Conservation (phyloP, 2,329 filamentous ascomycete species). For the Podosphaera aphanis region DNA sequence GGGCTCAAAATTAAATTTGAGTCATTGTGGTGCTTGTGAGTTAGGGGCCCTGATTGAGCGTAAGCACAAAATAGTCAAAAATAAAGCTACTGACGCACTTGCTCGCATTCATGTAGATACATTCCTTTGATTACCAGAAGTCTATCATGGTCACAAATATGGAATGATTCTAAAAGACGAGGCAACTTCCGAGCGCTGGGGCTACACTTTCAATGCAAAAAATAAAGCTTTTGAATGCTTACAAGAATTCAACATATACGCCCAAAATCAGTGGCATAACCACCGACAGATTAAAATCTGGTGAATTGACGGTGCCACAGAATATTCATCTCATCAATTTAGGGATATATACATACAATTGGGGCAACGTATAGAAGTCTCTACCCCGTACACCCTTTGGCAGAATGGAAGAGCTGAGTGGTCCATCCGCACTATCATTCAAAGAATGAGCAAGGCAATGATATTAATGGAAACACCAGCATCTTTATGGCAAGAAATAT, state of each 20-base stretch:
- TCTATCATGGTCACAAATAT: neutral
- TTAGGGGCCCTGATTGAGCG: neutral
- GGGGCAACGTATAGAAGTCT: neutral
- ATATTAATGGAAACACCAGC: neutral
- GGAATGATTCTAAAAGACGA: neutral
- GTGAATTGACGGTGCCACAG: neutral
- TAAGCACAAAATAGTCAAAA: neutral
- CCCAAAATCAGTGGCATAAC: neutral
- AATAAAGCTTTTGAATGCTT: neutral
- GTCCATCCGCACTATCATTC: neutral
- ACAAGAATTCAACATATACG: neutral
- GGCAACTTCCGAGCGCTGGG: neutral
- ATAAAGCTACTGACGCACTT: neutral
- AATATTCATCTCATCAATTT: neutral
- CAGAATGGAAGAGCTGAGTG: neutral
- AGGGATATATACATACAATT: neutral
- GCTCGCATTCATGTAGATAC: slow-evolving; percentile 1
- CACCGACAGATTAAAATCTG: neutral
- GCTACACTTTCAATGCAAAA: neutral
- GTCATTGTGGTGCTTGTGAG: neutral
- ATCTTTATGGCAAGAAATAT: neutral
- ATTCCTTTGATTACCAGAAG: neutral
- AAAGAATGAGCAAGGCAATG: neutral
- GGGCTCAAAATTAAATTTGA: neutral
- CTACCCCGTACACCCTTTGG: neutral